Conservation (phyloP, 2,329 filamentous ascomycete genomes). For the Fusarium sp. region DNA sequence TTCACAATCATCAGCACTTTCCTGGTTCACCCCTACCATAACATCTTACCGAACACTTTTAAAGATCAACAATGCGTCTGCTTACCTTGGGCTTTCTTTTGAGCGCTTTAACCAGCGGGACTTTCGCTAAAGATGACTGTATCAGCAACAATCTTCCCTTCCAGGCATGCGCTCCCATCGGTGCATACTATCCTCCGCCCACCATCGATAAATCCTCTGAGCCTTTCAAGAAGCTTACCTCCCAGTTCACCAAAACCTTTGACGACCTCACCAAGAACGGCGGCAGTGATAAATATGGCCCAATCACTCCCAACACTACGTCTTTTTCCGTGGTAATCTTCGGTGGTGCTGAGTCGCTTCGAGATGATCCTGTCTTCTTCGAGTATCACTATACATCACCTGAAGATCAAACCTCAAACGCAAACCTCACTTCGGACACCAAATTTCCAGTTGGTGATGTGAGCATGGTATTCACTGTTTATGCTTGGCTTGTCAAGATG, state of each 20-base stretch:
- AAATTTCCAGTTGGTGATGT: constrained; percentile 44
- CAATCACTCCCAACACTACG: constrained; percentile 26
- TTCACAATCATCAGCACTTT: not conserved
- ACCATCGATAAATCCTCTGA: constrained; percentile 17
- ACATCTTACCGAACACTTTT: not conserved
- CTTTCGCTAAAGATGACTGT: not conserved
- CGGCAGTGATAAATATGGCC: constrained; percentile 27
- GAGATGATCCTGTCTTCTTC: constrained; percentile 24
- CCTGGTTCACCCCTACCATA: not conserved
- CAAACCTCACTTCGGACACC: constrained; percentile 36
- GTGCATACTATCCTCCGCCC: constrained; percentile 32
- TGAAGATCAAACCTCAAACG: constrained; percentile 2
- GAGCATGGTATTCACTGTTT: constrained; percentile 48
- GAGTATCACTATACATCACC: constrained; percentile 38
- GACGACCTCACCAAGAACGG: constrained; percentile 25
- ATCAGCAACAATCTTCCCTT: constrained; percentile 17
- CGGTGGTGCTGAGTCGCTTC: constrained; percentile 12
- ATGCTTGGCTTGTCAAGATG: constrained; percentile 45
- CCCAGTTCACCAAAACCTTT: constrained; percentile 12
- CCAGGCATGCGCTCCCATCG: constrained; percentile 32
- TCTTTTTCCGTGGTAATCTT: constrained; percentile 35
- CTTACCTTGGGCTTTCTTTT: not conserved
- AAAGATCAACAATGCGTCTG: not conserved
- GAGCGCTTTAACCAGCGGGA: not conserved
- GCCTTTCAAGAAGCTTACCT: not conserved